Evolutionary conservation across 805 yeast species (phyloP).

Genomic region (Barnettozyma vustinii): DNA sequence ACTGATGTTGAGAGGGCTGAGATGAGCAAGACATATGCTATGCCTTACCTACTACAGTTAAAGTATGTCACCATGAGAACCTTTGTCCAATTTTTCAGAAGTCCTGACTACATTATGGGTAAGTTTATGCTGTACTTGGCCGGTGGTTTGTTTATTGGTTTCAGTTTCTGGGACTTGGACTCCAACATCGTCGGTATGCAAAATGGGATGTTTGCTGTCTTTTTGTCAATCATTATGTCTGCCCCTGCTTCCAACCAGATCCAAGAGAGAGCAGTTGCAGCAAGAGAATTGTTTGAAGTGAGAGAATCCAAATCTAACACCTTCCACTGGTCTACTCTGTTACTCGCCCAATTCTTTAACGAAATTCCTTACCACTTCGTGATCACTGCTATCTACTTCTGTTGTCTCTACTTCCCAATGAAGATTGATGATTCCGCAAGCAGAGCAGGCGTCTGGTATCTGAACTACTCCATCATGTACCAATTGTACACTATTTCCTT

Average conservation of each 20-base stretch:
- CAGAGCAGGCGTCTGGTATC: slow-evolving; percentile 44
- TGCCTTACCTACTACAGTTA: slow-evolving; percentile 44
- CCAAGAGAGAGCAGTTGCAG: slow-evolving; percentile 51
- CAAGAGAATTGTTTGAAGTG: slow-evolving; percentile 63
- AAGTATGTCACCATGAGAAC: slow-evolving; percentile 37
- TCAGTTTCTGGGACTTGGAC: slow-evolving; percentile 60
- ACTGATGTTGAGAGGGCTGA: slow-evolving; percentile 10
- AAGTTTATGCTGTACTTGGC: slow-evolving; percentile 47
- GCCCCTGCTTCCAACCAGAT: slow-evolving; percentile 61
- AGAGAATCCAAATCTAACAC: slow-evolving; percentile 71
- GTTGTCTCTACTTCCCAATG: slow-evolving; percentile 48
- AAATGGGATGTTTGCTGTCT: slow-evolving; percentile 55
- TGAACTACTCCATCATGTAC: slow-evolving; percentile 39
- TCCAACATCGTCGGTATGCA: slow-evolving; percentile 50
- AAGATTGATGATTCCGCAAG: slow-evolving; percentile 36
- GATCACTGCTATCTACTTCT: slow-evolving; percentile 45
- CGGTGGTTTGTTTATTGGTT: slow-evolving; percentile 67
- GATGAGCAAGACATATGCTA: slow-evolving; percentile 23
- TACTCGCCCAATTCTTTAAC: slow-evolving; percentile 46
- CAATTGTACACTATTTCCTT: slow-evolving; percentile 40
- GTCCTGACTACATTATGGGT: slow-evolving; percentile 56
- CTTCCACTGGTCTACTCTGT: slow-evolving; percentile 63
- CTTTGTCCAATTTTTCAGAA: slow-evolving; percentile 47
- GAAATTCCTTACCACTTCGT: slow-evolving; percentile 58
- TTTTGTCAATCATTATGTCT: slow-evolving; percentile 53